Conservation (phyloP, 1,284 basidiomycete species). For the Leccinum subspadiceum region DNA sequence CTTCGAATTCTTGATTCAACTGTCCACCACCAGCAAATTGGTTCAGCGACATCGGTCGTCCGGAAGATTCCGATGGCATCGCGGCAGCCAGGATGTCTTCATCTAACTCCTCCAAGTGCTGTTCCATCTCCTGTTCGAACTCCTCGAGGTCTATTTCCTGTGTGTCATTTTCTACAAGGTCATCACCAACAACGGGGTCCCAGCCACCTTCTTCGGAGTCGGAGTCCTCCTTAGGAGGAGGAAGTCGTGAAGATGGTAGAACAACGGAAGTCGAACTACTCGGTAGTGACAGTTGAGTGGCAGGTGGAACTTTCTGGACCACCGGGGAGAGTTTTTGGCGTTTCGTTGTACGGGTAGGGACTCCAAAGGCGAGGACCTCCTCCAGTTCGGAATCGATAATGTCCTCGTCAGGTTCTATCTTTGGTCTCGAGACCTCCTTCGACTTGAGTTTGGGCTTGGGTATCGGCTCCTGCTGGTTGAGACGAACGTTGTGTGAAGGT, state of each 20-base stretch:
- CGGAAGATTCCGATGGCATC: conserved; percentile 38
- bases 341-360: conserved; percentile 39
- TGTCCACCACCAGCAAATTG: conserved; percentile 47
- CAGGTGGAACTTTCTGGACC: conserved; percentile 32
- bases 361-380: conserved; percentile 40
- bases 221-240: conserved; percentile 28
- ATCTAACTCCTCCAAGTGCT: conserved; percentile 39
- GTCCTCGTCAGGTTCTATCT: conserved; percentile 19
- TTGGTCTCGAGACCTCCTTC: conserved; percentile 25
- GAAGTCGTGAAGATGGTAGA: conserved; percentile 30
- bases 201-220: conserved; percentile 61
- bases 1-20: conserved; percentile 35
- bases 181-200: conserved; percentile 43
- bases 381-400: conserved; percentile 39
- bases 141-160: conserved; percentile 50
- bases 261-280: conserved; percentile 36
- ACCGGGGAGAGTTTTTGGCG: conserved; percentile 39
- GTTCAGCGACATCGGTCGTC: conserved; percentile 53
- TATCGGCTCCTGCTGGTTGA: conserved; percentile 24
- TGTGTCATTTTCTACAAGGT: conserved; percentile 37
- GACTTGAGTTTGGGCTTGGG: conserved; percentile 30
- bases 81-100: conserved; percentile 42
- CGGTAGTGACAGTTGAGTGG: conserved; percentile 44
- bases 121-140: conserved; percentile 47
- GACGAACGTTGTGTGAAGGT: conserved; percentile 15